phyloP scores from a whole-genome alignment of 805 yeast species.

The Cyberlindnera euphorbiae region DNA sequence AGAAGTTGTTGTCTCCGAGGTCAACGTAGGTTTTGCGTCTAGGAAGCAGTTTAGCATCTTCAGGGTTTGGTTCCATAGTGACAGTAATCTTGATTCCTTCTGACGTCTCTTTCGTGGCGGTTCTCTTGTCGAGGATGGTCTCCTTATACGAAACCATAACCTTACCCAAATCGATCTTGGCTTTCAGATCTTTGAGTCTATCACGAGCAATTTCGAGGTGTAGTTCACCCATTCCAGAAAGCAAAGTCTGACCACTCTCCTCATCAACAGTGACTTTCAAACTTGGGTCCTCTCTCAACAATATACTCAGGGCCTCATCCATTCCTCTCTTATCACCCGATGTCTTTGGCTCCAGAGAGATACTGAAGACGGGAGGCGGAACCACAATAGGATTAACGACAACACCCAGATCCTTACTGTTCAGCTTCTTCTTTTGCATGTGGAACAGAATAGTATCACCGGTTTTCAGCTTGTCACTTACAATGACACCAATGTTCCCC shows the following conservation, averaged over 20 bases:
- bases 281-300: conserved; percentile 90
- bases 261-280: conserved; percentile 67
- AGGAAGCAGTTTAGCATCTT: conserved; percentile 23
- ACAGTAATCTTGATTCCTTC: conserved; percentile 24
- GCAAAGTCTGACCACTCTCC: conserved; percentile 81
- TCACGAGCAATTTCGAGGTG: conserved; percentile 87
- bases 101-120: conserved; percentile 14
- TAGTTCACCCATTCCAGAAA: conserved; percentile 96
- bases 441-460: conserved; percentile 86
- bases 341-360: conserved; percentile 76
- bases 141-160: conserved; percentile 91
- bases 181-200: conserved; percentile 77
- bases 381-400: conserved; percentile 69
- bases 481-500: conserved; percentile 85
- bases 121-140: conserved; percentile 32
- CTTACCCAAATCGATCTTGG: conserved; percentile 73
- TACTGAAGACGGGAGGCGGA: conserved; percentile 92
- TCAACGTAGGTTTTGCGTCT: conserved; percentile 24
- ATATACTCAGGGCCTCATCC: conserved; percentile 59
- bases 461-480: conserved; percentile 61
- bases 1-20: conserved; percentile 32
- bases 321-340: conserved; percentile 74
- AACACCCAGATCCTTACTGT: conserved; percentile 39
- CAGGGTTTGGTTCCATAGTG: conserved; percentile 31
- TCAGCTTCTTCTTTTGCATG: conserved; percentile 45